Conservation (phyloP, 1,139 yeast species). For the Debaryomyces udenii region DNA sequence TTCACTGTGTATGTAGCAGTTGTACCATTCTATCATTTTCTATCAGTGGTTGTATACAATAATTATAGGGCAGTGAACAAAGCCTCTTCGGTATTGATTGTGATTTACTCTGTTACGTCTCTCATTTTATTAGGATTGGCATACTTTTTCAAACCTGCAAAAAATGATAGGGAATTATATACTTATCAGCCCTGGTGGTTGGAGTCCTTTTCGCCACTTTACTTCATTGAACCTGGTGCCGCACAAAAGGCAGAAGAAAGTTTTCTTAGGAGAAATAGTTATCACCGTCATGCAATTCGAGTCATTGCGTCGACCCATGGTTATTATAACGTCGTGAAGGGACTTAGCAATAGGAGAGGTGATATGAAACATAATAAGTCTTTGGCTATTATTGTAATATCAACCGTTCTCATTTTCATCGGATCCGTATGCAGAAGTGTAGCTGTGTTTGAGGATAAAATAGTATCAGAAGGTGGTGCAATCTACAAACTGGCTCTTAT, state of each 20-base stretch:
- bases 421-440: constrained; percentile 63
- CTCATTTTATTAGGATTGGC: constrained; percentile 53
- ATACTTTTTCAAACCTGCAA: constrained; percentile 58
- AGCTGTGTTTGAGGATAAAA: constrained; percentile 47
- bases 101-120: constrained; percentile 62
- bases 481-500: constrained; percentile 51
- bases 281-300: constrained; percentile 54
- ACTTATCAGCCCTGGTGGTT: constrained; percentile 85
- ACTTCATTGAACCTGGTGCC: constrained; percentile 56
- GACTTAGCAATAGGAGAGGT: constrained; percentile 47
- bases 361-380: constrained; percentile 53
- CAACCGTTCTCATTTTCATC: constrained; percentile 57
- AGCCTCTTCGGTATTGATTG: constrained; percentile 60
- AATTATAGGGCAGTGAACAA: constrained; percentile 61
- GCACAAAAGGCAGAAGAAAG: constrained; percentile 52
- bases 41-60: constrained; percentile 47
- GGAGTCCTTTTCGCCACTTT: constrained; percentile 58
- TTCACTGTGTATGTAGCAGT: constrained; percentile 72
- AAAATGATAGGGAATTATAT: constrained; percentile 52
- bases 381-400: constrained; percentile 47
- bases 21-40: constrained; percentile 62
- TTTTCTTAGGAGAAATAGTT: constrained; percentile 51
- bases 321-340: constrained; percentile 46
- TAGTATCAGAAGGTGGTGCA: constrained; percentile 26
- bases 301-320: constrained; percentile 52